phyloP scores from a whole-genome alignment of 192 early-diverging fungal species.

The Coemansia guatemalensis region DNA sequence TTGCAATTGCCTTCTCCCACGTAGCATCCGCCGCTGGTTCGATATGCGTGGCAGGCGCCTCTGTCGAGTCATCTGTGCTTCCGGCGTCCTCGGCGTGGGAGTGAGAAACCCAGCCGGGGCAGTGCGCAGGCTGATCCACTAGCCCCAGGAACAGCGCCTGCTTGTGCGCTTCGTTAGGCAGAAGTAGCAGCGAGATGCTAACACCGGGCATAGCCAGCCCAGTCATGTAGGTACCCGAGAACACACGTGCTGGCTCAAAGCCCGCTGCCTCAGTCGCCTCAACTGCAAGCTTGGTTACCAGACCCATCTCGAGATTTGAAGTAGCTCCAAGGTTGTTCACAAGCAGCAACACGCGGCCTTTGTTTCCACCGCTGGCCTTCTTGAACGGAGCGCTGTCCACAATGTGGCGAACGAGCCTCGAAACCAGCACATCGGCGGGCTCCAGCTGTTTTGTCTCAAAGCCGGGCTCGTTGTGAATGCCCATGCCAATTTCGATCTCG shows the following conservation, averaged over 20 bases:
- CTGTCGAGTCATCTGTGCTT: conserved; percentile 34
- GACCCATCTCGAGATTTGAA: conserved; percentile 68
- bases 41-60: conserved; percentile 22
- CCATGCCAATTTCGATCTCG: conserved; percentile 74
- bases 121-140: conserved; percentile 61
- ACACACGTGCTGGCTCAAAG: conserved; percentile 57
- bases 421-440: conserved; percentile 55
- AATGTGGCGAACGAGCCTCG: conserved; percentile 57
- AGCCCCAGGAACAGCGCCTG: conserved; percentile 44
- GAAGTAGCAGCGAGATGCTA: conserved; percentile 65
- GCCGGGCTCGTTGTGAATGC: conserved; percentile 87
- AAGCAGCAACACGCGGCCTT: conserved; percentile 60
- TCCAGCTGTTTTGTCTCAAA: conserved; percentile 56
- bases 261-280: conserved; percentile 41
- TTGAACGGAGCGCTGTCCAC: conserved; percentile 53
- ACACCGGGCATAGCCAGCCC: conserved; percentile 79
- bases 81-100: conserved; percentile 39
- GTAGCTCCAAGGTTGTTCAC: conserved; percentile 84
- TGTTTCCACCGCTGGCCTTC: conserved; percentile 13
- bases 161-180: conserved; percentile 51
- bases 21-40: conserved; percentile 39
- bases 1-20: conserved; percentile 55
- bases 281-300: conserved; percentile 68
- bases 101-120: conserved; percentile 66
- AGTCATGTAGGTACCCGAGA: conserved; percentile 76